A percentile compares a stretch with the other conserved stretches of the same genome.
Conservation (phyloP, 805 yeast species). For the Lachancea sp. region DNA sequence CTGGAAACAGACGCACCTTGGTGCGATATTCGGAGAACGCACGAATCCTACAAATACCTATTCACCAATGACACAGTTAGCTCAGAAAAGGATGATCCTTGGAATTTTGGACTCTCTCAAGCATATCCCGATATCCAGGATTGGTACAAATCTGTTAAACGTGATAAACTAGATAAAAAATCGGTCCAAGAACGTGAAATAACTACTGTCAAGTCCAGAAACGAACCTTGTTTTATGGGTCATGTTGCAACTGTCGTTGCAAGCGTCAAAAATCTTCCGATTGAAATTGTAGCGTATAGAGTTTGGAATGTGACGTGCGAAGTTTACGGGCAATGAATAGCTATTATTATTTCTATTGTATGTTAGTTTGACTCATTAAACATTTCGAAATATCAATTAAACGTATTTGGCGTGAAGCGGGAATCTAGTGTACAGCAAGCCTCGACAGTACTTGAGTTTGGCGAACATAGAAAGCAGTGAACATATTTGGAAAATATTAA, state of each 20-base stretch:
- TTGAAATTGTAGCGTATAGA: slow-evolving; percentile 40
- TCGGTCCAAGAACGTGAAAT: slow-evolving; percentile 23
- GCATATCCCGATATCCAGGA: slow-evolving; percentile 36
- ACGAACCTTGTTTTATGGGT: slow-evolving; percentile 87
- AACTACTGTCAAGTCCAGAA: slow-evolving; percentile 66
- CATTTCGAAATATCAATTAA: slow-evolving; percentile 1
- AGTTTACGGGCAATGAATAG: slow-evolving; percentile 32
- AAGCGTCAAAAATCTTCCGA: slow-evolving; percentile 38
- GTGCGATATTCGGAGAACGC: slow-evolving; percentile 89
- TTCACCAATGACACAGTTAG: slow-evolving; percentile 35
- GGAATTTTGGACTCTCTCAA: slow-evolving; percentile 61
- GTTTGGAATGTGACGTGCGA: slow-evolving; percentile 48
- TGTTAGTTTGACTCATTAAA: slow-evolving; percentile 2
- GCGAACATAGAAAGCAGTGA: not conserved
- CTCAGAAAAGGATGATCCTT: slow-evolving; percentile 46
- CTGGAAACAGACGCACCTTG: slow-evolving; percentile 97
- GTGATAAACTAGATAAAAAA: slow-evolving; percentile 30
- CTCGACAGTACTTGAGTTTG: not conserved
- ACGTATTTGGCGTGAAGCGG: slow-evolving; percentile 2
- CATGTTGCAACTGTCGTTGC: slow-evolving; percentile 69
- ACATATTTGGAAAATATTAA: not conserved
- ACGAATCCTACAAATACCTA: slow-evolving; percentile 60
- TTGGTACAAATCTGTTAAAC: slow-evolving; percentile 27
- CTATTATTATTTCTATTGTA: not conserved
- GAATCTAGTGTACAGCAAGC: slow-evolving; percentile 5